Conservation (phyloP, 768 basidiomycete species). For the Lactarius indigo region DNA sequence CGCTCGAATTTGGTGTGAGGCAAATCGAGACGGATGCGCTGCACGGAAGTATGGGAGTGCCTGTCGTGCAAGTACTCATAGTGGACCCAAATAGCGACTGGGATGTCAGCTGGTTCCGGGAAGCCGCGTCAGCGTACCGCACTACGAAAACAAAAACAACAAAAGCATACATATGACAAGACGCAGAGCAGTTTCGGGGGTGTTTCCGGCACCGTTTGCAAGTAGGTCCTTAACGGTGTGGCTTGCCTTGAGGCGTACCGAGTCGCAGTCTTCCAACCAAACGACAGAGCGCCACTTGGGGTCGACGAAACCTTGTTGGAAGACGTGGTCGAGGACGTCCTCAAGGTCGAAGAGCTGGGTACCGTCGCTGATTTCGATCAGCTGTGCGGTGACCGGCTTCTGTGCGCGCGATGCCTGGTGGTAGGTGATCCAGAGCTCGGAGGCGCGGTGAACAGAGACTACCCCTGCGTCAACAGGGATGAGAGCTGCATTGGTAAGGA, state of each 20-base stretch:
- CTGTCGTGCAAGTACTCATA: conserved; percentile 39
- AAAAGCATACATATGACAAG: conserved; percentile 41
- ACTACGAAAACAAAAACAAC: not conserved
- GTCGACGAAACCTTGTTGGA: conserved; percentile 46
- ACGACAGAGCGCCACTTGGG: conserved; percentile 40
- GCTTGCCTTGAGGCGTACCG: conserved; percentile 37
- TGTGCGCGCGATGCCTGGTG: conserved; percentile 43
- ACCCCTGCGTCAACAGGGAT: too few species aligned
- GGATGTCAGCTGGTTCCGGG: conserved; percentile 37
- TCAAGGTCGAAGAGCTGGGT: conserved; percentile 43
- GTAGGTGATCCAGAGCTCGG: conserved; percentile 48
- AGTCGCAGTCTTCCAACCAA: conserved; percentile 45
- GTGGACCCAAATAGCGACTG: conserved; percentile 42
- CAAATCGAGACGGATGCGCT: conserved; percentile 41
- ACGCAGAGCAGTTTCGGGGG: conserved; percentile 41
- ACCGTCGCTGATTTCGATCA: conserved; percentile 45
- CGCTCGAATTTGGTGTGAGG: conserved; percentile 35
- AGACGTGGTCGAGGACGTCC: conserved; percentile 45
- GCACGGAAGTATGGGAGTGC: conserved; percentile 35
- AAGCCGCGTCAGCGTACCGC: not conserved
- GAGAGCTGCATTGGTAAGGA: too few species aligned
- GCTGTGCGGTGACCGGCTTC: conserved; percentile 43
- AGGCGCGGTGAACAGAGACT: too few species aligned
- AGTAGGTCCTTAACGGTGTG: conserved; percentile 36
- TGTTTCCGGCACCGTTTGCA: conserved; percentile 38